Conservation (phyloP, 1,284 basidiomycete species). For the Cutaneotrichosporon mucoides region DNA sequence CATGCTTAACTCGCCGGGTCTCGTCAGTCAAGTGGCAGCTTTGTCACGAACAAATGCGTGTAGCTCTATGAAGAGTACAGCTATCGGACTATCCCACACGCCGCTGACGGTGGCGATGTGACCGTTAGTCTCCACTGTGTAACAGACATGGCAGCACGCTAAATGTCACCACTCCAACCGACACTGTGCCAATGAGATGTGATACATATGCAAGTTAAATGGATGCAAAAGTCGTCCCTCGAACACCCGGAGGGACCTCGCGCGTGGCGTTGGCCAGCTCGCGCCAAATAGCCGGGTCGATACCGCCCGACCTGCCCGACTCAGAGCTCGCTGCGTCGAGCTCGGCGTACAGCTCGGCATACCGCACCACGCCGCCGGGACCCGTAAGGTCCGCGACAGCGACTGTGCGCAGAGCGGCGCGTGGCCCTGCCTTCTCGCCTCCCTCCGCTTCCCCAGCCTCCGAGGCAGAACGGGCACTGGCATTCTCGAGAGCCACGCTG, state of each 20-base stretch:
- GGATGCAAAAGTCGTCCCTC: not conserved
- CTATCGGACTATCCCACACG: too few species aligned
- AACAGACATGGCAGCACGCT: too few species aligned
- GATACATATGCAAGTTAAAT: conserved; percentile 1
- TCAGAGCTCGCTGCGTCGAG: not conserved
- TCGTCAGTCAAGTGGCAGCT: too few species aligned
- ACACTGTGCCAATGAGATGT: not conserved
- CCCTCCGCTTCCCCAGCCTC: too few species aligned
- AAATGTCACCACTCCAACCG: too few species aligned
- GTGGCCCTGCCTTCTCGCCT: not conserved
- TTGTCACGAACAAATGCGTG: too few species aligned
- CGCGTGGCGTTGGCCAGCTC: conserved; percentile 11
- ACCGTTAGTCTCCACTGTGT: too few species aligned
- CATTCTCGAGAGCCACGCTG: not conserved
- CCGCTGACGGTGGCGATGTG: too few species aligned
- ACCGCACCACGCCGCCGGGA: conserved; percentile 12
- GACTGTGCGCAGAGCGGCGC: conserved; percentile 9
- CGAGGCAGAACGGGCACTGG: not conserved
- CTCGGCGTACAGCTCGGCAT: conserved; percentile 15
- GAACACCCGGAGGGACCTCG: not conserved
- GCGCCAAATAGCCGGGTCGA: conserved; percentile 6
- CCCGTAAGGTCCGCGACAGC: conserved; percentile 12
- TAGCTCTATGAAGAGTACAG: too few species aligned
- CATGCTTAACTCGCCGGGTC: too few species aligned
- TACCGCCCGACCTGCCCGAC: not conserved